Evolutionary conservation across 805 yeast species (phyloP), one percentile per base, ranked within the genome.

Genomic region (Hanseniaspora pseudoguilliermondii): DNA sequence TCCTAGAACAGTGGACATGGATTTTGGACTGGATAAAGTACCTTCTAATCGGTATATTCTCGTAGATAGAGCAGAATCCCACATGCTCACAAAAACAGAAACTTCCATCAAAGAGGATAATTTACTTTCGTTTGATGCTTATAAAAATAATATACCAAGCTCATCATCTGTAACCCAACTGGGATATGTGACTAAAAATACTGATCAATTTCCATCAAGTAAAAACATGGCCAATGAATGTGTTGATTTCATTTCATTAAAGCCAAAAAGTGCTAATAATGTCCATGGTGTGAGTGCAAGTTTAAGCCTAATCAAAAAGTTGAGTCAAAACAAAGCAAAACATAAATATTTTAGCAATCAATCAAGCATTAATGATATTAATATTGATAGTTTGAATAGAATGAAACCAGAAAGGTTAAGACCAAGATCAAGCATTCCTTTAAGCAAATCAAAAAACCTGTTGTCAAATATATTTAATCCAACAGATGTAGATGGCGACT

Each of bases 71-170:
- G 2, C 44, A 2, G 25, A 41, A 5, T 41, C 44, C 2, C 32
- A 23, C 44, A 15, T 11, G 29, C 18, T 23, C 29, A 23, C 29
- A 41, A 44, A 44, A 16, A 44, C 36, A 27, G 47, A 18, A 11
- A 23, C 32, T 15, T 21, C 11, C 13, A 27, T 15, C 2, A 41
- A 23, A 27, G 44, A 23, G 13, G 29, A 23, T 10, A 46, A 34
- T 15, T 20, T 53, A 8, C n/a, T 53, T 15, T 53, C 56, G 1
- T 44, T 40, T 46, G 56, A 46, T 42, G 40, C 49, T 20, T 53
- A 16, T 27, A 39, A 29, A 46, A 46, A 39, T 7, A 46, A 39
- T 18, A 34, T 39, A 7, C 21, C 35, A 27, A 29, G 41, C 13
- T 53, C 56, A 15, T 46, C 47, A 7, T 53, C 48, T 8, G 20